Evolutionary conservation across 2,329 filamentous ascomycete genomes (phyloP), one percentile per base, ranked within the genome.

Genomic region (Exophiala spinifera): DNA sequence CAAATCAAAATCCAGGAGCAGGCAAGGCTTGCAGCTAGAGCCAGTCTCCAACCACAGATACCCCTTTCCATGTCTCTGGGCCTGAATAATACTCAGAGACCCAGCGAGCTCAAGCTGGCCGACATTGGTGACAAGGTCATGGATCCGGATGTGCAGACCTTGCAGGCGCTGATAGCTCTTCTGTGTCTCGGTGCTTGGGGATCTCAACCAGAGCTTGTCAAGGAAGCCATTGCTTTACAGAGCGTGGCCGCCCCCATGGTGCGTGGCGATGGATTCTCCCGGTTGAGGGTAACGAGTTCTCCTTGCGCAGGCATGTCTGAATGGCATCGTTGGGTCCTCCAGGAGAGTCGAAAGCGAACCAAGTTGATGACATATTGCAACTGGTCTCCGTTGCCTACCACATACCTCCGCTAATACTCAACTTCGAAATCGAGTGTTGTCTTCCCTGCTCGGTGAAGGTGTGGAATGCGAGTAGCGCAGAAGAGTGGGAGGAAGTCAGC

Each of bases 11-110:
- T n/a, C 3, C 36, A 39, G 36, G 36, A 39, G 81, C 61, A 79
- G 80, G 48, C 72, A 82, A 85, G 88, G 48, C 76, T 85, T 7
- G 73, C 8, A 6, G 13, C 15, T n/a, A 48, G 37, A 17, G 31
- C 46, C 15, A 33, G 23, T 31, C 10, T 31, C 28, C 28, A 31
- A 6, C 6, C 7, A 3, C 28, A 11, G 10, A 7, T 31, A 3
- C 28, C 28, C 11, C 28, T 10, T 11, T 31, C 28, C 8, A 39
- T 11, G 17, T 39, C 17, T 39, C 17, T 19, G 17, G 17, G 17
- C 36, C 36, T 2, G 36, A 39, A 7, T 15, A 39, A 39, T 10
- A 39, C 36, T 39, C 28, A 31, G 28, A 6, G 7, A 2, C 28
- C 28, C 10, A 11, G 10, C 10, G 28, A 31, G 10, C 11, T 11